Conservation (phyloP, 2,329 filamentous ascomycete species). For the Plectosphaerella cucumerina region DNA sequence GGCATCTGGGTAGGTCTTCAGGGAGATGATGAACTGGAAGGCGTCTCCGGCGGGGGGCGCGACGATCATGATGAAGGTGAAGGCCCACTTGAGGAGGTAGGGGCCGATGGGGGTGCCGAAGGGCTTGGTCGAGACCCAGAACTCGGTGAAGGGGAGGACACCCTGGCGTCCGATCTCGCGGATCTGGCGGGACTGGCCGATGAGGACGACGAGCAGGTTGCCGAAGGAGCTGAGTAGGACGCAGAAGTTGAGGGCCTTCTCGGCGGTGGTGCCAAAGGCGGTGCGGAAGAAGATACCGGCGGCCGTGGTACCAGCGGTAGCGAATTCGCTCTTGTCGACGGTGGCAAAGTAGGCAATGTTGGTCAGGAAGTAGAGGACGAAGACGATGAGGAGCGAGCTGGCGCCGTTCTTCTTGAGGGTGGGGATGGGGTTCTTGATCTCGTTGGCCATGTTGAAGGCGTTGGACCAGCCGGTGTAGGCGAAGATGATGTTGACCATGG, state of each 20-base stretch:
- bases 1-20: constrained; percentile 53
- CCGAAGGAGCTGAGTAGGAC: constrained; percentile 55
- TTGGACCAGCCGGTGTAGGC: constrained; percentile 55
- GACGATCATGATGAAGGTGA: constrained; percentile 57
- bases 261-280: constrained; percentile 48
- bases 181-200: constrained; percentile 52
- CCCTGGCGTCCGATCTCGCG: constrained; percentile 60
- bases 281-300: constrained; percentile 56
- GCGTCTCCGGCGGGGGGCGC: constrained; percentile 60
- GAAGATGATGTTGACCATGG: constrained; percentile 55
- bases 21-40: constrained; percentile 30
- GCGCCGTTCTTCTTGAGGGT: constrained; percentile 47
- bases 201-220: constrained; percentile 51
- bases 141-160: constrained; percentile 53
- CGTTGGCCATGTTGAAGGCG: constrained; percentile 58
- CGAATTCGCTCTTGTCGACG: constrained; percentile 50
- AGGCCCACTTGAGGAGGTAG: constrained; percentile 51
- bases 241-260: constrained; percentile 51
- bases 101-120: constrained; percentile 61
- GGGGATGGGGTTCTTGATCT: constrained; percentile 56
- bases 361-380: constrained; percentile 52
- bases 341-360: constrained; percentile 58
- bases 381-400: constrained; percentile 45
- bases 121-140: constrained; percentile 60
- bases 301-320: constrained; percentile 46